Percentiles rank a stretch among this genome's conserved stretches.
phyloP scores from a whole-genome alignment of 2,329 filamentous ascomycete species.

The Calonectria pseudoturangicola region DNA sequence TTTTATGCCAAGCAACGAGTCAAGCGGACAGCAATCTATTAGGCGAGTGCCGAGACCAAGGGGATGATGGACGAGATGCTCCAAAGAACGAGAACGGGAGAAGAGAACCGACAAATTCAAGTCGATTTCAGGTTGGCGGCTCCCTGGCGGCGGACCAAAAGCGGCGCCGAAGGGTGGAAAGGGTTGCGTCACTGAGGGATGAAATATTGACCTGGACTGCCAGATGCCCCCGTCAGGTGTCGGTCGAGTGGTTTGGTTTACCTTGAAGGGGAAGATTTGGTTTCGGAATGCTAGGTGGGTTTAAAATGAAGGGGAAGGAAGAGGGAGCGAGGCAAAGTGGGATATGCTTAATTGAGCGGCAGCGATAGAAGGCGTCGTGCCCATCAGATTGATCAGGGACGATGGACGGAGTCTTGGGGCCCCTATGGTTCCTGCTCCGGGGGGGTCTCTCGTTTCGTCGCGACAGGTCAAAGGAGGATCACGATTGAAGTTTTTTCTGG shows the following conservation, averaged over 20 bases:
- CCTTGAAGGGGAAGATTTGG: conserved; percentile 9
- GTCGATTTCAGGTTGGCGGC: conserved; percentile 5
- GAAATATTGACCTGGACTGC: conserved; percentile 10
- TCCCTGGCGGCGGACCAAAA: conserved; percentile 19
- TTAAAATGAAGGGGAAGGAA: conserved; percentile 26
- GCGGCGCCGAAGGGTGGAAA: conserved; percentile 15
- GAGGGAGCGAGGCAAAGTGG: conserved; percentile 4
- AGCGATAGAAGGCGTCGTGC: conserved; percentile 9
- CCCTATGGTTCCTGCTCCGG: neutral
- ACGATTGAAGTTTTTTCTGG: conserved; percentile 10
- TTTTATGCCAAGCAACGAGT: neutral
- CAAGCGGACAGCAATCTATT: conserved; percentile 3
- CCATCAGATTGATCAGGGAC: conserved; percentile 1
- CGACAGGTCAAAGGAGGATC: conserved; percentile 10
- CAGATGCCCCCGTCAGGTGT: conserved; percentile 3
- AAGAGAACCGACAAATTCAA: conserved; percentile 7
- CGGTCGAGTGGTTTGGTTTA: neutral
- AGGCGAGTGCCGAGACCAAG: conserved; percentile 9
- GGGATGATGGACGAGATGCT: conserved; percentile 5
- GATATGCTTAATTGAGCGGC: conserved; percentile 22
- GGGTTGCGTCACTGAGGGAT: conserved; percentile 25
- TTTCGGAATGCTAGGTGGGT: conserved; percentile 15
- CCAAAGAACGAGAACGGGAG: neutral
- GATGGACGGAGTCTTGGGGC: neutral
- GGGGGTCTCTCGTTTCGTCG: neutral